Base-by-base conservation (phyloP, 1,284 basidiomycete genomes). In the Ganoderma sinense region DNA sequence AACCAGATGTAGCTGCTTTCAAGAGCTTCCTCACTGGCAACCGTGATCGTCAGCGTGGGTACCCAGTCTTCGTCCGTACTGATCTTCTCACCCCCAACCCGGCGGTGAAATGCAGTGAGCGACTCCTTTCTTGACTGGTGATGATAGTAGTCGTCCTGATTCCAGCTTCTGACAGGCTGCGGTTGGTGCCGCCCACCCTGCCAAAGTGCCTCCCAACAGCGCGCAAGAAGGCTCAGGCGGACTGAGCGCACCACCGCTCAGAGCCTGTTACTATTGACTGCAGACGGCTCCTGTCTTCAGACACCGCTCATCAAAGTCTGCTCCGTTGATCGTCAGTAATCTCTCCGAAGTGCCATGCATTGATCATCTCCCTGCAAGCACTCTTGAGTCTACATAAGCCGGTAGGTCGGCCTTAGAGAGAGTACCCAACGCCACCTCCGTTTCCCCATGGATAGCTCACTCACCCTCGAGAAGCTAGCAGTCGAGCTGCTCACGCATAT, bases 401-500 rank as follows among this genome's bases (percentile, higher is more conserved):
- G 7, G n/a, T 16, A 23, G 16, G 59, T 23, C 48, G 18, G 39
- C 31, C 39, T 14, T 53, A 23, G n/a, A 40, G 16, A 55, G 16
- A 55, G 48, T 16, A 20, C 16, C 14, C 39, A 40, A 8, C 39
- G 4, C 39, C 36, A 40, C 39, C 4, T 40, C 36, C 36, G 13
- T n/a, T 20, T 48, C 62, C 45, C 29, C 62, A 48, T 63, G 62
- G 59, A 61, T n/a, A 7, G 23, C 26, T 23, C 51, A 23, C 20
- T 36, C 23, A 62, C 62, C 51, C 66, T 73, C 64, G 70, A 73
- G 55, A 73, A 67, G 45, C 62, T 73, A 13, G 72, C 72, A 64
- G 70, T 73, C 31, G 72, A 73, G 62, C 70, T 73, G 61, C 64
- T 73, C 33, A 71, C 72, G 2, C 59, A 67, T 65, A 70, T 73